Evolutionary conservation across 2,329 filamentous ascomycete genomes (phyloP).

Genomic region (Metarhizium anisopliae): DNA sequence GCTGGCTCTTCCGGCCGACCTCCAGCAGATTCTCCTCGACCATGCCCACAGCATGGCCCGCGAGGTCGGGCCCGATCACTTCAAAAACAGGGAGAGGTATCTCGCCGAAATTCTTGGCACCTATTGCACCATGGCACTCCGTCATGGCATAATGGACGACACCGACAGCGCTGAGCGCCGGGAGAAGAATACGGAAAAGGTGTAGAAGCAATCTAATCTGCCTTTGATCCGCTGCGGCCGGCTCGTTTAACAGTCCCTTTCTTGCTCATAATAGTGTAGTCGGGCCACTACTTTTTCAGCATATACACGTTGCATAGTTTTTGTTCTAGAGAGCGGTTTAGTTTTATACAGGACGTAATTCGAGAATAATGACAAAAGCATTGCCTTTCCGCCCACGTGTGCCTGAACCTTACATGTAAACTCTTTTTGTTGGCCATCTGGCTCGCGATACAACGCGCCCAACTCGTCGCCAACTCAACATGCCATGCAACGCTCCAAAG

Average conservation of each 20-base stretch:
- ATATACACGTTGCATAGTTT: not conserved
- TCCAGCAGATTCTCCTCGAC: slow-evolving; percentile 9
- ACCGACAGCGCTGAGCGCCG: not conserved
- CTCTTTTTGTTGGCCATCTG: too few species aligned
- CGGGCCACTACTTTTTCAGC: not conserved
- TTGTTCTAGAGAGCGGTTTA: too few species aligned
- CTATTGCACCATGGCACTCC: slow-evolving; percentile 5
- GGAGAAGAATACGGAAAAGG: not conserved
- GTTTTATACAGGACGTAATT: too few species aligned
- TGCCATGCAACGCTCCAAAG: too few species aligned
- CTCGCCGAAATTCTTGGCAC: slow-evolving; percentile 14
- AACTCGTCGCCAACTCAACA: too few species aligned
- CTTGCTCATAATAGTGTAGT: not conserved
- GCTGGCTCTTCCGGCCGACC: slow-evolving; percentile 7
- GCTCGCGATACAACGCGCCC: too few species aligned
- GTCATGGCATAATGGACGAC: not conserved
- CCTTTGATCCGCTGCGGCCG: not conserved
- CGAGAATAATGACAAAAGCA: too few species aligned
- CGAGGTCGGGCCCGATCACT: slow-evolving; percentile 8
- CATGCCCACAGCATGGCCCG: slow-evolving; percentile 8
- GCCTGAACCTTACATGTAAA: too few species aligned
- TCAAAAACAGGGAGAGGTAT: slow-evolving; percentile 13
- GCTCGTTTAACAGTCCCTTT: not conserved
- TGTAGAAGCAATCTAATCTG: not conserved
- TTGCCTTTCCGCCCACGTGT: too few species aligned